Percentiles rank a stretch among this genome's conserved stretches.
Evolutionary conservation across 495 filamentous ascomycete species (phyloP).

Genomic region (Penicillium crystallinum): DNA sequence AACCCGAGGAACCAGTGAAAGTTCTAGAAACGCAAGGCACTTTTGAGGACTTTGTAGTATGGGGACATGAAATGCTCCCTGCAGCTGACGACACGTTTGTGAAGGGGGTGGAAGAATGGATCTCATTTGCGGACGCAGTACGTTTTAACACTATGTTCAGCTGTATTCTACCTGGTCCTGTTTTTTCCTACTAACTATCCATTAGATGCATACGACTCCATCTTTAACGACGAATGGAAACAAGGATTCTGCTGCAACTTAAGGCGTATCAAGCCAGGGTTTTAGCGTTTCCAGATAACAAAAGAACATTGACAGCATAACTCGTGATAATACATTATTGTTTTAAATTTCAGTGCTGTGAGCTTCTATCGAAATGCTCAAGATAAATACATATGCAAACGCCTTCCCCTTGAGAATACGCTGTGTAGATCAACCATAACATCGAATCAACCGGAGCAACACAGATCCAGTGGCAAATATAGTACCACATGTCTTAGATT

Average conservation of each 20-base stretch:
- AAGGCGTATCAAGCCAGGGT: too few species aligned
- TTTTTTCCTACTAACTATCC: neutral
- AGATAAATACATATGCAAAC: neutral
- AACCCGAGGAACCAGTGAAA: constrained; percentile 49
- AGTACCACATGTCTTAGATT: neutral
- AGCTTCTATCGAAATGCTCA: neutral
- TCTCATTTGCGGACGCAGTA: constrained; percentile 66
- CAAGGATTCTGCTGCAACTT: neutral
- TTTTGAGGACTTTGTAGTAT: constrained; percentile 78
- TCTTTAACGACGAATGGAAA: neutral
- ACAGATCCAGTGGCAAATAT: neutral
- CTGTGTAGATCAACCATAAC: neutral
- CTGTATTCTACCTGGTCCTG: neutral
- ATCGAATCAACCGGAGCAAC: neutral
- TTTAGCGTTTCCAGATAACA: too few species aligned
- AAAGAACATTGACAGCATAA: too few species aligned
- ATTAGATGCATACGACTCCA: constrained; percentile 32
- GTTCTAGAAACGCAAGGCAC: constrained; percentile 55
- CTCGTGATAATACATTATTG: neutral
- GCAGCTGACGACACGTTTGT: constrained; percentile 66
- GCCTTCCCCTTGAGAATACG: neutral
- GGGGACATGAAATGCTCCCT: constrained; percentile 73
- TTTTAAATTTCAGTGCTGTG: neutral
- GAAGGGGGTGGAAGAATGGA: constrained; percentile 75
- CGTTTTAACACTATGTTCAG: constrained; percentile 6